Evolutionary conservation across 1,284 basidiomycete species (phyloP), one percentile per base, ranked within the genome.

Genomic region (Ceraceosorus bombacis): DNA sequence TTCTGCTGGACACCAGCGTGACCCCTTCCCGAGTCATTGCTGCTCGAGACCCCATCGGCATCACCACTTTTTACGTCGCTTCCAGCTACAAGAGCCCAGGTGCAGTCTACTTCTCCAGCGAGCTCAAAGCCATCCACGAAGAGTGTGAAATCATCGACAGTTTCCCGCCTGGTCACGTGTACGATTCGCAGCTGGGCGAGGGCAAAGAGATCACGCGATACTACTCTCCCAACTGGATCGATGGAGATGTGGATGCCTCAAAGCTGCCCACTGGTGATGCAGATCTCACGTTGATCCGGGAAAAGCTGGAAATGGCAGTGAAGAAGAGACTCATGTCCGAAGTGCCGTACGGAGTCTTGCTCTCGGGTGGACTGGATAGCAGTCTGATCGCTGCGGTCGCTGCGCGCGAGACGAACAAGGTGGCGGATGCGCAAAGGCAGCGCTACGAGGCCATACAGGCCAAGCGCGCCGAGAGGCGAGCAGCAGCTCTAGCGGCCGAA

Each of bases 11-110:
- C 80, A 90, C 92, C 74, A 88, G 89, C 9, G 87, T 89, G 61
- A 82, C 87, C 0, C 94, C 95, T 6, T 83, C 90, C 48, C 86
- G 93, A 61, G 82, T 97, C 64, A 90, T 98, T 72, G 94, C 94
- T 58, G 92, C 93, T 27, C 87, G 95, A 58, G 95, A 99, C 79
- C 93, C 95, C 37, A 89, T 99, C 76, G 95, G 95, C 48, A 92
- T 98, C 79, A 98, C 95, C 51, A 97, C 95, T 9, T 83, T 99
- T 17, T 99, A 98, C 81, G 91, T 96, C 81, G 95, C 95, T 58
- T 89, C 88, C 85, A 86, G 83, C 79, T 93, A 90, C 15, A 84
- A 86, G 64, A 82, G 84, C 53, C 94, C 94, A 10, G 89, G 88
- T 53, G 86, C 85, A 41, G 83, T 89, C 60, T 98, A 87, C 81